Evolutionary conservation across 2,329 filamentous ascomycete species (phyloP), one percentile per base, ranked within the genome.

Genomic region (Meredithiella fracta): DNA sequence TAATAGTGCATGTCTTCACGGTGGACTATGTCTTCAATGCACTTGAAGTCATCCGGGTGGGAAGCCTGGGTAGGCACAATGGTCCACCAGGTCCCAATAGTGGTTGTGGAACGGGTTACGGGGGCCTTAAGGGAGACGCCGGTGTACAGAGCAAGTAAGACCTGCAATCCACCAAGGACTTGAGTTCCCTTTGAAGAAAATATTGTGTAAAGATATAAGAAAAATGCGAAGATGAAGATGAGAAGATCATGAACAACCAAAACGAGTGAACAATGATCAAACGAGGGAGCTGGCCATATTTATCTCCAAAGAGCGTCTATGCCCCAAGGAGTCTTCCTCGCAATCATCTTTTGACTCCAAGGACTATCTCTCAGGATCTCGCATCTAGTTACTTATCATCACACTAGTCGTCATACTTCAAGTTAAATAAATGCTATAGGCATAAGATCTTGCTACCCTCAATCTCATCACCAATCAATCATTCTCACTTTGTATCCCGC

Each of bases 1-100:
- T 81, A 73, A 56, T 78, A 71, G 61, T 82, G 78, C 2, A 83
- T 51, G 59, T 83, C 79, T 61, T 83, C 80, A 62, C 79, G 82
- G 15, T 77, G 69, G 2, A 69, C 63, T 0, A 79, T 81, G 59
- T 77, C 73, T 0, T 70, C 64, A 8, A 82, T 75, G 8, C 62
- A 59, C 4, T 69, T 61, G 1, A 76, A 62, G 22, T 69, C 66
- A 3, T 66, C 59, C 2, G 56, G 42, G 4, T 60, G 51, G 3
- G 58, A 26, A 3, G 65, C n/a, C 0, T 57, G 15, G 0, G 62
- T 66, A 11, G 61, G 64, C 3, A 42, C 53, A 2, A 60, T 60
- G 7, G 53, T 54, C 14, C 67, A 63, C 26, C 65, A 64, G 3
- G 66, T 14, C 9, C 68, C 68, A 0, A 64, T 23, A 0, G 68